Percentiles rank a stretch among this genome's conserved stretches.
Evolutionary conservation across 2,329 filamentous ascomycete genomes (phyloP).

Genomic region (Triangularia setosa): DNA sequence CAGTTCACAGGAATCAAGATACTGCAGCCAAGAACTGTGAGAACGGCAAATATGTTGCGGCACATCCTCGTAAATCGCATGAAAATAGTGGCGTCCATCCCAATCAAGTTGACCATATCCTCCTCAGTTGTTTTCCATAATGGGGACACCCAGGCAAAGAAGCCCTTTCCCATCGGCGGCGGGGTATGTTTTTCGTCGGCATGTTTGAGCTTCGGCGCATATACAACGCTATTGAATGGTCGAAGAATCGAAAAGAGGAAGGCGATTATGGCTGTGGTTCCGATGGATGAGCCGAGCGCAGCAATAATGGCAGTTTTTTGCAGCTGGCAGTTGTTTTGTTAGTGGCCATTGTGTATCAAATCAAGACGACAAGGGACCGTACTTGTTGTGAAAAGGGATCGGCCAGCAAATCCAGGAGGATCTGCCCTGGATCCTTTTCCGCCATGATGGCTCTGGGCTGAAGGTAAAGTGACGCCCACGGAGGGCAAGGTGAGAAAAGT

Average conservation of each 20-base stretch:
- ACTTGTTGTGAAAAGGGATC: conserved; percentile 50
- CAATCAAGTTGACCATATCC: conserved; percentile 74
- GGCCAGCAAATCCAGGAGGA: conserved; percentile 39
- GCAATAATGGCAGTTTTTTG: conserved; percentile 64
- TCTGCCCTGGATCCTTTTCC: conserved; percentile 17
- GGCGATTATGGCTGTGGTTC: conserved; percentile 68
- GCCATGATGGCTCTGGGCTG: conserved; percentile 9
- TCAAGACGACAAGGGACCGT: conserved; percentile 20
- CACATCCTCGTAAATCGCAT: conserved; percentile 87
- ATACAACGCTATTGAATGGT: conserved; percentile 87
- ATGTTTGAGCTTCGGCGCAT: conserved; percentile 90
- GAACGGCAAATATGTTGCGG: conserved; percentile 76
- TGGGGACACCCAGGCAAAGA: conserved; percentile 82
- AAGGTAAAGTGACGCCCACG: conserved; percentile 2
- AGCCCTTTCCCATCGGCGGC: conserved; percentile 78
- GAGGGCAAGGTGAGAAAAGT: conserved; percentile 13
- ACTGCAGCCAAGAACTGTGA: conserved; percentile 68
- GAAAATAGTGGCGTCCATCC: conserved; percentile 88
- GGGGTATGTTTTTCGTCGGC: conserved; percentile 87
- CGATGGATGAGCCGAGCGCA: conserved; percentile 75
- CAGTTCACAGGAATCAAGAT: conserved; percentile 82
- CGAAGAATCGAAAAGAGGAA: conserved; percentile 83
- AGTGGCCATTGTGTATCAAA: conserved; percentile 12
- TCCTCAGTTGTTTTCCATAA: conserved; percentile 74
- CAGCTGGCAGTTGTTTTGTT: conserved; percentile 33